A percentile compares a stretch with the other conserved stretches of the same genome.
Conservation (phyloP, 2,329 filamentous ascomycete genomes). For the Dothideomycetes sp. region DNA sequence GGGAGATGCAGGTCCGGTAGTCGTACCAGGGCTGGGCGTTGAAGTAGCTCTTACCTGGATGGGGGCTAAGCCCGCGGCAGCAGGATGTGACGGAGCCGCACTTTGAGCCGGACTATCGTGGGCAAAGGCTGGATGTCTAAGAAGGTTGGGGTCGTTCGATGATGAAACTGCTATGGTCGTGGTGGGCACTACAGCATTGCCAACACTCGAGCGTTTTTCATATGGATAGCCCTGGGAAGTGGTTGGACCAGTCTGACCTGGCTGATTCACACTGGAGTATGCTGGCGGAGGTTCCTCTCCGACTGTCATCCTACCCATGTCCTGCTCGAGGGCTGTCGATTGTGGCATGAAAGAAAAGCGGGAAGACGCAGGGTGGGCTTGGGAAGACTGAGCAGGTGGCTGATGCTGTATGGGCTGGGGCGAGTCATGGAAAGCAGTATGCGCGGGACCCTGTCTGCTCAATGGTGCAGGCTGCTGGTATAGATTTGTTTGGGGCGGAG, state of each 20-base stretch:
- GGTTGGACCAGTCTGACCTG: slow-evolving; percentile 28
- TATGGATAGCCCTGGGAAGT: slow-evolving; percentile 54
- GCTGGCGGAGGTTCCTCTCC: slow-evolving; percentile 85
- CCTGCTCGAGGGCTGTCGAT: slow-evolving; percentile 58
- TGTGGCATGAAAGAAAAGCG: slow-evolving; percentile 5
- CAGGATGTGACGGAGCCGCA: slow-evolving; percentile 31
- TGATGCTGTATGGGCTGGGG: not conserved
- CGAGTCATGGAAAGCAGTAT: not conserved
- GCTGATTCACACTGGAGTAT: slow-evolving; percentile 62
- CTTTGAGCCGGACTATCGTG: slow-evolving; percentile 55
- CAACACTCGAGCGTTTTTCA: slow-evolving; percentile 56
- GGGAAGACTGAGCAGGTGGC: slow-evolving; percentile 4
- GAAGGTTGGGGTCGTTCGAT: slow-evolving; percentile 15
- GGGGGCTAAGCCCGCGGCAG: slow-evolving; percentile 21
- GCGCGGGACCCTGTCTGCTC: slow-evolving; percentile 18
- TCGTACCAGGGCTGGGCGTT: slow-evolving; percentile 27
- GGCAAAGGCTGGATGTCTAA: slow-evolving; percentile 77
- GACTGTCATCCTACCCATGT: slow-evolving; percentile 72
- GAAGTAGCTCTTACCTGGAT: slow-evolving; percentile 27
- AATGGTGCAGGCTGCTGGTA: too few relatives aligned
- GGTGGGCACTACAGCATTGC: slow-evolving; percentile 13
- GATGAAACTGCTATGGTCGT: not conserved
- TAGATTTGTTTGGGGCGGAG: too few relatives aligned
- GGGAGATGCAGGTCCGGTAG: slow-evolving; percentile 63
- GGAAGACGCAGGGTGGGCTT: slow-evolving; percentile 4